Percentiles rank a stretch among this genome's conserved stretches.
Evolutionary conservation across 148 eudicot genomes (phyloP).

Genomic region (Chenopodium berlandieri): DNA sequence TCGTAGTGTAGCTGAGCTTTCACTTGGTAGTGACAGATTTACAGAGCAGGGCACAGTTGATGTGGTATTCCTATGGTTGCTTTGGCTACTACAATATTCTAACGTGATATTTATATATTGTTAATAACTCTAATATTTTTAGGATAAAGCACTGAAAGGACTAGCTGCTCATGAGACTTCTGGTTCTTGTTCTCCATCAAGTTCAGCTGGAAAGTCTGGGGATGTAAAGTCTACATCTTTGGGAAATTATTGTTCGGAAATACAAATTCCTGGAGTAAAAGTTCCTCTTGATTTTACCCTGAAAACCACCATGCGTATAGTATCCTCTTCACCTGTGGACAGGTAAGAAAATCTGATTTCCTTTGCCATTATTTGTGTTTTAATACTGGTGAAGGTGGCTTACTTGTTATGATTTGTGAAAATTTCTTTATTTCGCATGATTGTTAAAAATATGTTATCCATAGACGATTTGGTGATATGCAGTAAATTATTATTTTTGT

Average conservation of each 20-base stretch:
- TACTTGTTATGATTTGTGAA: neutral
- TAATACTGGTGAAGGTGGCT: conserved; percentile 2
- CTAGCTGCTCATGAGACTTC: conserved; percentile 56
- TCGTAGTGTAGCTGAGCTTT: conserved; percentile 69
- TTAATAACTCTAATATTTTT: conserved; percentile 9
- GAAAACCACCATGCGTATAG: conserved; percentile 73
- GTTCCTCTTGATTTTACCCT: conserved; percentile 83
- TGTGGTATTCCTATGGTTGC: conserved; percentile 46
- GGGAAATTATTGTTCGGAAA: conserved; percentile 49
- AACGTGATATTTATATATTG: neutral
- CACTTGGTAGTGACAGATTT: conserved; percentile 54
- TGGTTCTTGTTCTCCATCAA: conserved; percentile 42
- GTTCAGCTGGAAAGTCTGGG: conserved; percentile 37
- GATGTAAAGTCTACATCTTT: conserved; percentile 31
- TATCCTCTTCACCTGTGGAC: conserved; percentile 69
- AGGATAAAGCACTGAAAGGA: conserved; percentile 90
- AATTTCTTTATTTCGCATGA: neutral
- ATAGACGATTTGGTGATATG: neutral
- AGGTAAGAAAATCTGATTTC: conserved; percentile 49
- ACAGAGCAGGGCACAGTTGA: conserved; percentile 50
- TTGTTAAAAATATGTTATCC: neutral
- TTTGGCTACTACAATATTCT: neutral
- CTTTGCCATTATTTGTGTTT: neutral
- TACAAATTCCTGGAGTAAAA: conserved; percentile 47
- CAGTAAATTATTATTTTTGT: neutral